Evolutionary conservation across 23 red algal species (phyloP).

Genomic region (Gracilariopsis chorda): DNA sequence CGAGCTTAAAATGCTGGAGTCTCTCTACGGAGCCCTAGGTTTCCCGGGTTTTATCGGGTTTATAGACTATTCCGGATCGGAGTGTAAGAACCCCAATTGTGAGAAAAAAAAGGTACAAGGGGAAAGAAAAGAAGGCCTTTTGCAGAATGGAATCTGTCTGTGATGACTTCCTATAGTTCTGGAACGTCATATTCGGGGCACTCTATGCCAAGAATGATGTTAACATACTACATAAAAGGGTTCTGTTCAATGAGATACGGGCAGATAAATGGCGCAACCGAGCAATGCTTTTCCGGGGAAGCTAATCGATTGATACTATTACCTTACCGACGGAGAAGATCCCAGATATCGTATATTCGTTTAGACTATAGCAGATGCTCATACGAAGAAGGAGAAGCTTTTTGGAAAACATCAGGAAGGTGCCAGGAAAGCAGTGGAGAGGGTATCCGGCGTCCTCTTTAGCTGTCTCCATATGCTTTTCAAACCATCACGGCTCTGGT

Average conservation of each 20-base stretch:
- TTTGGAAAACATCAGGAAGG: background rate
- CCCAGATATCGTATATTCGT: no score
- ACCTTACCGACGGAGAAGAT: no score
- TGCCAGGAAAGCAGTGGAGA: background rate
- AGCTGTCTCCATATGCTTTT: no score
- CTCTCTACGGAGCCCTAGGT: no score
- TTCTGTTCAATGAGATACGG: background rate
- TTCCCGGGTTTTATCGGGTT: no score
- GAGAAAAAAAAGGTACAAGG: background rate
- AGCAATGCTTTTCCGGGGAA: no score
- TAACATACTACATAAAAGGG: background rate
- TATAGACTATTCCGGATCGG: no score
- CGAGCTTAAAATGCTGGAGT: no score
- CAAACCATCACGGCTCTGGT: conserved; percentile 28
- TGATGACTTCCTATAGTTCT: background rate
- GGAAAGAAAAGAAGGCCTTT: background rate
- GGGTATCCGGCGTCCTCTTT: background rate
- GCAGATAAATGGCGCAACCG: no score
- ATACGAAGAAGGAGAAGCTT: background rate
- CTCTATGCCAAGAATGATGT: background rate
- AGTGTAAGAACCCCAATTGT: background rate
- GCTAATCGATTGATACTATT: no score
- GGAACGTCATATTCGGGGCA: background rate
- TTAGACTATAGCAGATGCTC: background rate
- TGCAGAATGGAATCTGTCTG: background rate